Conservation (phyloP, 2,329 filamentous ascomycete genomes). For the Sarocladium kiliense region DNA sequence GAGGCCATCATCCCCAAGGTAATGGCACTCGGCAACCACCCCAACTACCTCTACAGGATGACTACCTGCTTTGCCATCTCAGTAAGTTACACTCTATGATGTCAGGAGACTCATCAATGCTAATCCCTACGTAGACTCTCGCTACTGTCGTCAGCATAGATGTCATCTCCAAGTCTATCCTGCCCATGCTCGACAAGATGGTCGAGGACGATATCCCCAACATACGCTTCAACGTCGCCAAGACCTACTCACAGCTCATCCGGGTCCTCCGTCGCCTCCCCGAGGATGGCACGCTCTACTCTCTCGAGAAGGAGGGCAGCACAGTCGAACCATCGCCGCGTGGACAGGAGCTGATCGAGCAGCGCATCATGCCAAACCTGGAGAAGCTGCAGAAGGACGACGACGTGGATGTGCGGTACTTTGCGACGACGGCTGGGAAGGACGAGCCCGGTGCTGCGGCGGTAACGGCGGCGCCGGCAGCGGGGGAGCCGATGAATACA, state of each 20-base stretch:
- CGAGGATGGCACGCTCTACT: slow-evolving; percentile 78
- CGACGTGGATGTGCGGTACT: slow-evolving; percentile 97
- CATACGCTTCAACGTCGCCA: slow-evolving; percentile 98
- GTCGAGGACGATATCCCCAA: slow-evolving; percentile 94
- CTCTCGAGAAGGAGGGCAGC: slow-evolving; percentile 72
- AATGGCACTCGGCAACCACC: slow-evolving; percentile 95
- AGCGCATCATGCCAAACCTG: slow-evolving; percentile 81
- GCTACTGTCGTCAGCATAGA: slow-evolving; percentile 88
- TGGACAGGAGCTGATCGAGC: slow-evolving; percentile 75
- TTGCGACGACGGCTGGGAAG: slow-evolving; percentile 83
- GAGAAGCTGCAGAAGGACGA: slow-evolving; percentile 96
- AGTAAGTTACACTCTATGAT: slow-evolving; percentile 50
- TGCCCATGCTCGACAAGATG: slow-evolving; percentile 94
- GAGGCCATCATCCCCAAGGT: slow-evolving; percentile 98
- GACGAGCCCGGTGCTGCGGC: slow-evolving; percentile 42
- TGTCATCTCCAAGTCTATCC: slow-evolving; percentile 86
- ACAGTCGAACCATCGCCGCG: slow-evolving; percentile 60
- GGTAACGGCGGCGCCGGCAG: slow-evolving; percentile 18
- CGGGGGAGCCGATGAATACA: slow-evolving; percentile 60
- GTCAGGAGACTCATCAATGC: slow-evolving; percentile 1
- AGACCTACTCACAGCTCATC: slow-evolving; percentile 89
- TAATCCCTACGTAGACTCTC: slow-evolving; percentile 62
- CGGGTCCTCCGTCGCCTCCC: slow-evolving; percentile 88
- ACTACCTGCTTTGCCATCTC: slow-evolving; percentile 99
- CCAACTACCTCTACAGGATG: slow-evolving; percentile 99